These are phyloP conservation scores for Choanephora cucurbitarum DNA, from an alignment of 371 early-diverging fungal genomes.

Conservation along the genomic window DNA sequence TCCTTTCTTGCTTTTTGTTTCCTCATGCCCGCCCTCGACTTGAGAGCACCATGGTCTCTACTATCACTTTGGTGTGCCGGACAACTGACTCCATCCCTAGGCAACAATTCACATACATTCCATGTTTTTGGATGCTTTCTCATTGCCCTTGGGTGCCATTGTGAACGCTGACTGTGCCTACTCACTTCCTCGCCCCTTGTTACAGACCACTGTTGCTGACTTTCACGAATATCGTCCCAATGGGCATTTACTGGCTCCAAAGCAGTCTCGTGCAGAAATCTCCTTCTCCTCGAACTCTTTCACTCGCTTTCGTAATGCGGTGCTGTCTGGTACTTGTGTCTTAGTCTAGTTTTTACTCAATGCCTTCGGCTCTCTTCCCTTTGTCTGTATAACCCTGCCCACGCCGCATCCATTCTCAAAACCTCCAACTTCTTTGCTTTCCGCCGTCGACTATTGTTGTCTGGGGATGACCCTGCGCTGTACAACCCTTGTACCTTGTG, in stretches of 20 bases:
- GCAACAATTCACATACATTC: neutral
- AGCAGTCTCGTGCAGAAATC: neutral
- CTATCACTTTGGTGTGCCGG: neutral
- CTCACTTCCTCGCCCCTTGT: neutral
- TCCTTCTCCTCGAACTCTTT: neutral
- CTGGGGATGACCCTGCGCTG: neutral
- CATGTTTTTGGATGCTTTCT: neutral
- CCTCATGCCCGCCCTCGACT: neutral
- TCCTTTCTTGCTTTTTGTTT: neutral
- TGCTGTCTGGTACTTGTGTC: neutral
- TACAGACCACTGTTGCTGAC: neutral
- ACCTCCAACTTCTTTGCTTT: neutral
- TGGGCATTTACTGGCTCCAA: neutral
- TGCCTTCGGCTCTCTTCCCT: neutral
- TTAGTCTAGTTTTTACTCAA: neutral
- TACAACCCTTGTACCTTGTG: neutral
- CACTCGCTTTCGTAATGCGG: neutral
- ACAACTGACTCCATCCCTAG: neutral
- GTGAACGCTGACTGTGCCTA: neutral
- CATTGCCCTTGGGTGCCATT: neutral
- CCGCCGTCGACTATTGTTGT: neutral
- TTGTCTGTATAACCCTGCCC: neutral
- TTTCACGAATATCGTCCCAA: neutral
- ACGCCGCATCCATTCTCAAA: neutral
- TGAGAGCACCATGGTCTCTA: neutral